Conservation (phyloP, 805 yeast species). For the Zygoascus bituminiphila region DNA sequence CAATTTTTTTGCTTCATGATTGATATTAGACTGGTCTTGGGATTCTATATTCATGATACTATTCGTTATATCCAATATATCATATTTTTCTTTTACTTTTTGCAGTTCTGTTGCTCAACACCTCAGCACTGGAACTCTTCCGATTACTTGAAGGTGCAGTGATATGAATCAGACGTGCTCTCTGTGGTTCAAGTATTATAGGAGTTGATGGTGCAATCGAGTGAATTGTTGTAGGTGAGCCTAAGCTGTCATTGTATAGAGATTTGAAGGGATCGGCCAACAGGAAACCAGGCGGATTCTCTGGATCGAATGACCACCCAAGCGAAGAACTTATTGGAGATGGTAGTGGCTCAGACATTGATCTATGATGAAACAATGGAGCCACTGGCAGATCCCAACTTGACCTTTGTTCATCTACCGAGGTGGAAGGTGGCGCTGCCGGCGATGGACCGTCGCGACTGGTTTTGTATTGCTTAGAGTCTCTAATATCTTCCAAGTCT, state of each 20-base stretch:
- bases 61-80: neutral
- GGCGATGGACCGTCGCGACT: neutral
- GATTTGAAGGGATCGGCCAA: neutral
- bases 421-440: neutral
- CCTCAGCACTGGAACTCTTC: neutral
- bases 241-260: neutral
- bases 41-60: neutral
- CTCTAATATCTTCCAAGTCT: neutral
- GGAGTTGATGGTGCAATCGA: neutral
- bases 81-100: neutral
- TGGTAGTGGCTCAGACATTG: neutral
- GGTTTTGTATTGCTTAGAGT: neutral
- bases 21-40: no score
- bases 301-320: neutral
- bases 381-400: neutral
- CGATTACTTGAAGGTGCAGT: neutral
- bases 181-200: neutral
- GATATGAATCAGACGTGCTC: conserved; percentile 3
- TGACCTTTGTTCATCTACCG: neutral
- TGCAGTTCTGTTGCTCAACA: neutral
- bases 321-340: neutral
- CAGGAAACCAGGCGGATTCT: neutral
- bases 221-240: neutral
- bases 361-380: neutral
- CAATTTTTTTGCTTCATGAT: conserved; percentile 5